Evolutionary conservation across 106 monocot species (phyloP), one percentile per base, ranked within the genome.

Genomic region (Dioscorea dumetorum): DNA sequence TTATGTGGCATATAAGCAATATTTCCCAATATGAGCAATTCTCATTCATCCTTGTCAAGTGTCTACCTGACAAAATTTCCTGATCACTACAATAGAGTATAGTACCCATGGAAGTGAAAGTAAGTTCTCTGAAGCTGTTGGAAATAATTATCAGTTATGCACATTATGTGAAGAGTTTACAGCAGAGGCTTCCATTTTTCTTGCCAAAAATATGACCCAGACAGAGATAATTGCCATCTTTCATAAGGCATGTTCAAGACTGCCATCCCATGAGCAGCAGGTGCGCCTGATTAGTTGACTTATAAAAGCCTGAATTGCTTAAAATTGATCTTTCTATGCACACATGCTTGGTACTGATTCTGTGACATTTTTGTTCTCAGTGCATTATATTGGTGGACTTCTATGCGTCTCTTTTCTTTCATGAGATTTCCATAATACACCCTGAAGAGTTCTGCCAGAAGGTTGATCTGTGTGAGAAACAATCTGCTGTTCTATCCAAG

Each of bases 331-430:
- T 24, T 63, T 19, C 1, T 28, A 41, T 41, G 41, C 10, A 5
- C 24, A 61, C 13, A 13, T 61, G 13, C 23, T 18, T 22, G 23
- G 19, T 41, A 22, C 20, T 12, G 12, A 12, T 21, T 59, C 12
- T 11, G 22, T 59, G 3, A 21, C 22, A 21, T 21, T 51, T 24
- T 20, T 64, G 34, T 23, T 57, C 31, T 71, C 84, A 91, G 91
- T 91, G 91, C 70, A 24, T 75, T 65, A 50, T 84, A 16, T 60
- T 87, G 79, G 84, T 87, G 74, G 87, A 87, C 77, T 91, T 71
- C 68, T 91, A 91, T 81, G 74, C 73, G 63, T 50, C 64, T 48
- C 74, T 91, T 49, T 82, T 91, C 74, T 87, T 91, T 57, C 12
- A 7, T 12, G 75, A 84, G 50, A 57, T 87, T 71, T 69, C 50